Base-by-base conservation (phyloP, 441 rosid species). In the Mallotus japonicus region DNA sequence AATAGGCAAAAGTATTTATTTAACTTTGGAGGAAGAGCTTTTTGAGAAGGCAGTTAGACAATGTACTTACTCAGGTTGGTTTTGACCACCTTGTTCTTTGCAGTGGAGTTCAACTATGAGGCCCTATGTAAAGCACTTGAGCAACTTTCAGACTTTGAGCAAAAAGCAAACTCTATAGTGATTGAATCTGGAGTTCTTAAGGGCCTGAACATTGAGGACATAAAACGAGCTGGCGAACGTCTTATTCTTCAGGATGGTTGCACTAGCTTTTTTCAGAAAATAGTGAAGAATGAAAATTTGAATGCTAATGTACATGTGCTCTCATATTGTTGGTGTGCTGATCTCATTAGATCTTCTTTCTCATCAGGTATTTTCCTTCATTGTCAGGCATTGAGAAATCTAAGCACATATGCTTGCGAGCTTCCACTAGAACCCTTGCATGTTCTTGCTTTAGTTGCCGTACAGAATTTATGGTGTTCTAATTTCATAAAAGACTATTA, bases 321-420 rank as follows among this genome's bases (percentile, higher is more conserved):
- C 72, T 95, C 97, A 1, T 92, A 90, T 77, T 95, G 95, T 83
- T 95, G 99, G 99, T 90, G 97, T 70, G 95, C 83, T 71, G 98
- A 93, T 80, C 93, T 92, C 74, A 93, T 95, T 73, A 86, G 90
- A 70, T 85, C 92, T 70, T 86, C 93, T 65, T 89, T 92, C 67
- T 80, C 84, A 74, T 87, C 95, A 74, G 93, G 98, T 86, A 85
- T 61, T 81, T 51, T 58, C 65, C 37, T 28, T 24, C 40, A 15
- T 13, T 24, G 34, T 34, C 34, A 5, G 47, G 22, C 32, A n/a
- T 9, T 28, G 58, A 54, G 53, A 54, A 8, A 14, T 22, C 22
- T 46, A 42, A 19, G 15, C 13, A 16, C 9, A 28, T 15, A 49
- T 70, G 51, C 59, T 51, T 51, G 59, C 46, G 51, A 15, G 16